Evolutionary conservation across 2,329 filamentous ascomycete species (phyloP), one percentile per base, ranked within the genome.

Genomic region (Escovopsis sp.): DNA sequence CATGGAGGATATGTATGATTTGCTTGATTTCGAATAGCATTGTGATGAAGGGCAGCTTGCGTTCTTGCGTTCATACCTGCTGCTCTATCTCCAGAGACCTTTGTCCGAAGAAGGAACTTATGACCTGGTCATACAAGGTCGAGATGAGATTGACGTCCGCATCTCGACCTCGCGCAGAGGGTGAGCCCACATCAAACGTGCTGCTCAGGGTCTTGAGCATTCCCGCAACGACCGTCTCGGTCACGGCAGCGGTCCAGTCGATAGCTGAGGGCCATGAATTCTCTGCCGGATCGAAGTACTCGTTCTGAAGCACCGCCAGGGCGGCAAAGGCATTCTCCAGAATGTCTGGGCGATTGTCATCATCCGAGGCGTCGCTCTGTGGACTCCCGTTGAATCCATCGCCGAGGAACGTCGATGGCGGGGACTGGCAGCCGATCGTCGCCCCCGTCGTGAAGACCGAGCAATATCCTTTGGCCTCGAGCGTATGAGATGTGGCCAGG

Each of bases 161-260:
- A 3, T 30, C 27, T 9, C 11, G 8, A 11, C 27, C 9, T 30
- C 9, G 3, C 27, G 27, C 27, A 11, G 27, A 11, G 39, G 53
- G 47, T 35, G 60, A 49, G 32, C 63, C 43, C 15, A 60, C 51
- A 30, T 57, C 56, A 24, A 80, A 62, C 10, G 75, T 76, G 40
- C 64, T 68, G 30, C 83, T 83, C 41, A 94, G 64, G n/a, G 81
- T 79, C 13, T 71, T 74, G 13, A 91, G 69, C 3, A 79, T 73
- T 12, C 79, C 82, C 0, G 84, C 81, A 31, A 94, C 63, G 43
- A 89, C 78, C 0, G 88, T 94, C 35, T 79, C 79, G 51, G 85
- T 67, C 8, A 95, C 85, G 4, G 89, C 88, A 14, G 79, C 81
- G 0, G 89, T 96, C 89, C 89, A 96, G 64, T 95, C 89, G 53